Conservation (phyloP, 2,329 filamentous ascomycete species). For the Ceratocystis colombiana region DNA sequence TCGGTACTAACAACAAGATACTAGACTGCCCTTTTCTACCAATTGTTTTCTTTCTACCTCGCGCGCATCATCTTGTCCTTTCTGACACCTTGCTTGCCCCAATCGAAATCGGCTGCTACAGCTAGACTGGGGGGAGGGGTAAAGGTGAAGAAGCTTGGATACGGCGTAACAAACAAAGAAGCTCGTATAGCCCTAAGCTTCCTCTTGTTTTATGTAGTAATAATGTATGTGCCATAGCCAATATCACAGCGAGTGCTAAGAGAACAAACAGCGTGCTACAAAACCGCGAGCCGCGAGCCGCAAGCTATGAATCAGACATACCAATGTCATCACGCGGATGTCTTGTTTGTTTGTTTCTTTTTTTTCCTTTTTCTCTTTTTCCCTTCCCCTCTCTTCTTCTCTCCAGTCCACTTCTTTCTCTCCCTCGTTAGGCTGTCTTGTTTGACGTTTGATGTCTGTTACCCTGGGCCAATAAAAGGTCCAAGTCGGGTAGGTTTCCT, state of each 20-base stretch:
- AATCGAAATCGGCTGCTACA: no score
- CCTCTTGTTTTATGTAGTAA: no score
- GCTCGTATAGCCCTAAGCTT: no score
- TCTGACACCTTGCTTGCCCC: no score
- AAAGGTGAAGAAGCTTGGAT: no score
- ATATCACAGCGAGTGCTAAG: not conserved
- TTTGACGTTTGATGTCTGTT: not conserved
- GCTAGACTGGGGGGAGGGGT: no score
- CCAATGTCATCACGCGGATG: not conserved
- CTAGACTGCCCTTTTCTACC: no score
- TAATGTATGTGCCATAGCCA: no score
- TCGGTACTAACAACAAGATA: no score
- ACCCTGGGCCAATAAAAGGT: not conserved
- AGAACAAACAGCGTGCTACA: not conserved
- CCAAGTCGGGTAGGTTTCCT: not conserved
- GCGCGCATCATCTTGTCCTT: no score
- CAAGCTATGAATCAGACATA: not conserved
- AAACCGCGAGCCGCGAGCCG: not conserved
- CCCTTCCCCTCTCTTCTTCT: not conserved
- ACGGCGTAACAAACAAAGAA: no score
- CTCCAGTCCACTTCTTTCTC: not conserved
- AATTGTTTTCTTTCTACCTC: no score
- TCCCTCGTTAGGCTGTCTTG: not conserved
- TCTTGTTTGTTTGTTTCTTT: not conserved
- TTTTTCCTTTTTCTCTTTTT: not conserved